Percentiles rank a stretch among this genome's conserved stretches.
Conservation (phyloP, 2,329 filamentous ascomycete species). For the Colletotrichum cereale region DNA sequence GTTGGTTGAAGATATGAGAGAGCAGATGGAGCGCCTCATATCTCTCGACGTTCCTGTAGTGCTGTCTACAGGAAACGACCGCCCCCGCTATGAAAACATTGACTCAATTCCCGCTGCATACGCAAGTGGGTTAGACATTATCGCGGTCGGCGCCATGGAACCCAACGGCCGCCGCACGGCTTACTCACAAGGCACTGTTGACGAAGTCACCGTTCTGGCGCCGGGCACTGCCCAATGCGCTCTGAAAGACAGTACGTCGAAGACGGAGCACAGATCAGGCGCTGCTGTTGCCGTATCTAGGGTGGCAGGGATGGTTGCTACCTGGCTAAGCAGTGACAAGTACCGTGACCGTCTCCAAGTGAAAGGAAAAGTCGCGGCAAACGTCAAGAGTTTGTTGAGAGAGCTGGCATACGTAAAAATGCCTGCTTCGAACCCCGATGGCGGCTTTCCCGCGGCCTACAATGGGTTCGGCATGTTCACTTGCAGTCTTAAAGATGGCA, state of each 20-base stretch:
- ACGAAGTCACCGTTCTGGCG: background rate
- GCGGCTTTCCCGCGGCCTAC: background rate
- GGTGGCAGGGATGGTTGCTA: background rate
- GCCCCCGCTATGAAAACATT: background rate
- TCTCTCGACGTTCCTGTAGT: background rate
- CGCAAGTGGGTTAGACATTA: background rate
- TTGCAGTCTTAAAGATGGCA: background rate
- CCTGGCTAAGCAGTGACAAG: background rate
- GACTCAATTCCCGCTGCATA: background rate
- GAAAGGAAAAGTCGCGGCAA: background rate
- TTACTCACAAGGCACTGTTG: background rate
- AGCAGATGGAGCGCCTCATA: background rate
- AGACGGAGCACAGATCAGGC: background rate
- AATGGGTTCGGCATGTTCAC: background rate
- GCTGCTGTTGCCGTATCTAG: background rate
- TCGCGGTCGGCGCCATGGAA: background rate
- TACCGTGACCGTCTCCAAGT: background rate
- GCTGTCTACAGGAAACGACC: background rate
- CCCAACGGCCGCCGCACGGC: background rate
- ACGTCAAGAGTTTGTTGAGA: background rate
- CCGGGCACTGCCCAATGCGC: background rate
- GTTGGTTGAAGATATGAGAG: fast-evolving
- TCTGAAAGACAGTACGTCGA: background rate
- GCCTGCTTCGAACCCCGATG: background rate
- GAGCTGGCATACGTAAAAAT: background rate